Percentiles rank a stretch among this genome's conserved stretches.
These are phyloP conservation scores for Tardiomyces blankii DNA, from an alignment of 1,139 yeast genomes.

Conservation along the genomic window DNA sequence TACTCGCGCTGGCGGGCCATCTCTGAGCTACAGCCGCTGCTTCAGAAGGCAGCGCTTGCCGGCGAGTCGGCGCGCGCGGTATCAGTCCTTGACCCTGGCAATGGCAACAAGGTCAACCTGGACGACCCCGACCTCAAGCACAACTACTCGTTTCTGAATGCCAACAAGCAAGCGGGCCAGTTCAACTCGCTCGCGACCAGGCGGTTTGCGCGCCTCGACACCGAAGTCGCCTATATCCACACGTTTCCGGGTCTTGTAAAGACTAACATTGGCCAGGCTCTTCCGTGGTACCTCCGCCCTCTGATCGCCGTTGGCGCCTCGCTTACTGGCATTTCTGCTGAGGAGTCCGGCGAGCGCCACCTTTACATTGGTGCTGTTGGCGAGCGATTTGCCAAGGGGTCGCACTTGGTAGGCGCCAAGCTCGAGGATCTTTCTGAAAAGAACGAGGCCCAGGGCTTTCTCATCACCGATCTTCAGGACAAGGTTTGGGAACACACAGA, in stretches of 20 bases:
- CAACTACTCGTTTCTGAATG: constrained; percentile 8
- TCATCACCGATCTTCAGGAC: constrained; percentile 15
- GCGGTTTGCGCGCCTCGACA: constrained; percentile 17
- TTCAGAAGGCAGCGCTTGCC: constrained; percentile 16
- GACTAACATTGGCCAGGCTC: no score
- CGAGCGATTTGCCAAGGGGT: constrained; percentile 14
- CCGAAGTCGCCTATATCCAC: constrained; percentile 19
- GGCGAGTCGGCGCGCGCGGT: constrained; percentile 20
- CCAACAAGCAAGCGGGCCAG: constrained; percentile 10
- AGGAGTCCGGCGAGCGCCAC: constrained; percentile 14
- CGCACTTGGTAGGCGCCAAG: constrained; percentile 11
- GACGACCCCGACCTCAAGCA: constrained; percentile 18
- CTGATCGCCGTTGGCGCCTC: no score
- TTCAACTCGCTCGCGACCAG: constrained; percentile 15
- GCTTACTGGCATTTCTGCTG: constrained; percentile 9
- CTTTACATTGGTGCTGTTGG: constrained; percentile 13
- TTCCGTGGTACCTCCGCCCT: no score
- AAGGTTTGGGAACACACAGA: constrained; percentile 19
- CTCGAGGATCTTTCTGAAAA: constrained; percentile 8
- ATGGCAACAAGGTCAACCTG: constrained; percentile 11
- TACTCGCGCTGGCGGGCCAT: constrained; percentile 21
- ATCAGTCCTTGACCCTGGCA: constrained; percentile 18
- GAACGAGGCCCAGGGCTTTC: constrained; percentile 8
- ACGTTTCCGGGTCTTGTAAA: constrained; percentile 20
- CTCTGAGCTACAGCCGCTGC: constrained; percentile 15